Conservation (phyloP, 1,284 basidiomycete genomes). For the Sanghuangporus sanghuang region DNA sequence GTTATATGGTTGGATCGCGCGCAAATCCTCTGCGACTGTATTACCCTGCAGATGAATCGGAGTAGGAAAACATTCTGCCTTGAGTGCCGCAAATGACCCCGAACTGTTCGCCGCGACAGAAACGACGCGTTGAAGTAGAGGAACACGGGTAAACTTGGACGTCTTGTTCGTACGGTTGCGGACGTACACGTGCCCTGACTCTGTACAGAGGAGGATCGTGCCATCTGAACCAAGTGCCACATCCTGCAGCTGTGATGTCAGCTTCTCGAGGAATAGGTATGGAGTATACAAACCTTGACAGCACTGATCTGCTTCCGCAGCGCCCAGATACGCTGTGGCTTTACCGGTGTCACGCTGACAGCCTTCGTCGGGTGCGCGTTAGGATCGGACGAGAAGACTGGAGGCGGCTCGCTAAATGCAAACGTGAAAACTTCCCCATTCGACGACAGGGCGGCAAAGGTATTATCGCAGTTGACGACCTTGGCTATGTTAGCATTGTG, state of each 20-base stretch:
- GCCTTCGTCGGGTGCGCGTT: slow-evolving; percentile 25
- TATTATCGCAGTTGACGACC: slow-evolving; percentile 75
- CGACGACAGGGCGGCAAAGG: slow-evolving; percentile 81
- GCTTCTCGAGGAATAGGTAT: not conserved
- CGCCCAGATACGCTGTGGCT: slow-evolving; percentile 91
- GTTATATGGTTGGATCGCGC: slow-evolving; percentile 54
- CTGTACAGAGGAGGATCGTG: slow-evolving; percentile 87
- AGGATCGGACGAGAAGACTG: slow-evolving; percentile 23
- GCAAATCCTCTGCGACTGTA: slow-evolving; percentile 65
- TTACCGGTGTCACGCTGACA: slow-evolving; percentile 37
- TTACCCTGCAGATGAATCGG: slow-evolving; percentile 58
- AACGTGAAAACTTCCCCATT: slow-evolving; percentile 94
- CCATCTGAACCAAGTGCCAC: slow-evolving; percentile 88
- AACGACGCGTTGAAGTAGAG: slow-evolving; percentile 80
- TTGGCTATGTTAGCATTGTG: slow-evolving; percentile 74
- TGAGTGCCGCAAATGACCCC: slow-evolving; percentile 86
- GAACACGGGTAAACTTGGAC: slow-evolving; percentile 80
- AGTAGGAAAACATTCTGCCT: slow-evolving; percentile 64
- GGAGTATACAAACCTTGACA: slow-evolving; percentile 50
- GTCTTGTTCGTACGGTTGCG: slow-evolving; percentile 65
- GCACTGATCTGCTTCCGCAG: slow-evolving; percentile 83
- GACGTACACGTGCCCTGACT: slow-evolving; percentile 92
- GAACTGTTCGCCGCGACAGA: slow-evolving; percentile 84
- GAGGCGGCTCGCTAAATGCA: slow-evolving; percentile 41
- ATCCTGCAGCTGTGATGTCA: slow-evolving; percentile 45